Base-by-base conservation (phyloP, 2,329 filamentous ascomycete genomes). In the Sporothrix protearum region DNA sequence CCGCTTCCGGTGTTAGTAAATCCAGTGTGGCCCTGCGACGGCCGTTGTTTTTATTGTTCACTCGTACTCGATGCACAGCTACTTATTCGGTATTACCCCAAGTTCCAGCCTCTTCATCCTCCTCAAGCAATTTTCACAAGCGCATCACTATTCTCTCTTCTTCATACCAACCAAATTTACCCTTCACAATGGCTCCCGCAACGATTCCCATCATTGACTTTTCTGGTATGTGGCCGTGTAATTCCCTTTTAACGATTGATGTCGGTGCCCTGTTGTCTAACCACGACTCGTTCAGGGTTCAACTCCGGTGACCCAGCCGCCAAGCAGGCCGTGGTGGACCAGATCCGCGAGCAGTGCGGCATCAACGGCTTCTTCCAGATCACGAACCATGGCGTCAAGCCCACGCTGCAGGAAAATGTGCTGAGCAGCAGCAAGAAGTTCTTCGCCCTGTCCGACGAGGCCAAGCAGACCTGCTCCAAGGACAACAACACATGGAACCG, bases 331-430 rank as follows among this genome's bases (percentile, higher is more conserved):
- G 68, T 75, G 5, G 71, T 75, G 1, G 64, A 72, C 36, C 73
- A 74, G 69, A 73, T 75, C 66, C 79, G 82, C 6, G 74, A 78
- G 39, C 82, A 82, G 67, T 85, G 83, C 73, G 77, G 80, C 22
- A 77, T 81, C 78, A 74, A 85, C 79, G 85, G 85, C 3, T 87
- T 87, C 77, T 86, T 87, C 78, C 84, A 86, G 74, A 81, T 88
- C 67, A 79, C 80, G 8, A 82, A 83, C 8, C 85, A 87, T 75
- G 78, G 81, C 3, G 80, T 88, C 3, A 76, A 82, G 1, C 73
- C 78, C 5, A 71, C 75, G 4, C 76, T 84, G 19, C 84, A 84
- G 74, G 73, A 80, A 10, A 76, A 76, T 1, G 80, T 83, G 1
- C 79, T 87, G 71, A 73, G 80, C 19, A 79, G 80, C 2, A 79